Evolutionary conservation across 1,284 basidiomycete species (phyloP).

Genomic region (Microstroma glucosiphilum): DNA sequence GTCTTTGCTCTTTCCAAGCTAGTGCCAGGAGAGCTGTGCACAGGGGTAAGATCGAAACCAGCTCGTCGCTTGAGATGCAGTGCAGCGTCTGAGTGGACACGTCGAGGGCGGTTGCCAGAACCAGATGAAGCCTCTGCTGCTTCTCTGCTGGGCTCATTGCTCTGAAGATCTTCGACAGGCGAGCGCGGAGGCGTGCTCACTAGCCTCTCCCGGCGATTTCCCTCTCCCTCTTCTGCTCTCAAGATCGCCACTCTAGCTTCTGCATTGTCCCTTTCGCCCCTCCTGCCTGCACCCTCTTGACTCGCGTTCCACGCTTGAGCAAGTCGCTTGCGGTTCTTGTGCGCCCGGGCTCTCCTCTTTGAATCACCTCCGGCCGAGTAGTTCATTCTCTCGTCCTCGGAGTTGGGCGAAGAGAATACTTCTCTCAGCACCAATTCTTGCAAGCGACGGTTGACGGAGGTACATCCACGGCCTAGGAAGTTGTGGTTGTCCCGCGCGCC

Average conservation of each 20-base stretch:
- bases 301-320: conserved; percentile 45
- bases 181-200: conserved; percentile 25
- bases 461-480: conserved; percentile 29
- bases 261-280: neutral
- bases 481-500: neutral
- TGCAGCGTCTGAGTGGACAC: conserved; percentile 37
- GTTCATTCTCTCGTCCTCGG: conserved; percentile 9
- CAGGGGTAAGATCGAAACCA: conserved; percentile 13
- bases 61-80: conserved; percentile 22
- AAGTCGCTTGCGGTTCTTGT: conserved; percentile 30
- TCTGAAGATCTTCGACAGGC: conserved; percentile 15
- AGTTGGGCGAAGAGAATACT: conserved; percentile 40
- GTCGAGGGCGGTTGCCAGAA: conserved; percentile 9
- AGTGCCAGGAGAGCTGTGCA: conserved; percentile 1
- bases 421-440: conserved; percentile 49
- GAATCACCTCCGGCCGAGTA: conserved; percentile 4
- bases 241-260: neutral
- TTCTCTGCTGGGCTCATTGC: neutral
- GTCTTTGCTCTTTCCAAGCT: neutral
- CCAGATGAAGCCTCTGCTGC: neutral
- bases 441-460: conserved; percentile 45
- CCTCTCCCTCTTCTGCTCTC: neutral
- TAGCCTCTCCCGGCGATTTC: conserved; percentile 11
- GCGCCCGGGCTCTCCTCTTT: conserved; percentile 20
- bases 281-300: conserved; percentile 23